Base-by-base conservation (phyloP, 192 early-diverging fungal species). In the Coemansia sp. region DNA sequence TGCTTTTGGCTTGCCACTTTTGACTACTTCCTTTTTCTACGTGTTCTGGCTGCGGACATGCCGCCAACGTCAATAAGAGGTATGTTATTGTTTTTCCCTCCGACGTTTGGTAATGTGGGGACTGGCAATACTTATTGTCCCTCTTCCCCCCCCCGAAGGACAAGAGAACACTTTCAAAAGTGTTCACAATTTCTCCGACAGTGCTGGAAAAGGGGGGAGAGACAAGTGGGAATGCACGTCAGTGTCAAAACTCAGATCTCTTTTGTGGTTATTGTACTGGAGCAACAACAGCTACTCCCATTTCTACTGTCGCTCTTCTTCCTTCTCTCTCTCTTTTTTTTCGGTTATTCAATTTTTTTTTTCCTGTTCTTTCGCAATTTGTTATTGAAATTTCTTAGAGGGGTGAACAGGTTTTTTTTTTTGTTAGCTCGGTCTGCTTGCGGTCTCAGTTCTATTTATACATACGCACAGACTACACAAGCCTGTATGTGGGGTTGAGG, bases 371-470 rank as follows among this genome's bases (percentile, higher is more conserved):
- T 45, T n/a, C 12, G 3, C 39, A 39, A 45, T 48, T 58, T 32
- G 55, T 32, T 58, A 15, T 58, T 58, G 55, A 32, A 45, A 44
- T 45, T 64, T 29, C 44, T 17, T n/a, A 62, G 31, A 17, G 42
- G 29, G 55, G 31, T 8, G 14, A 32, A 29, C 29, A 17, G 31
- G 55, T n/a, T 55, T 27, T 29, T 41, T 41, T 15, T 44, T 44
- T 44, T 50, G 46, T n/a, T n/a, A 55, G 21, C 14, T 55, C 51
- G 21, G 27, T 14, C n/a, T 29, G 4, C 12, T 31, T 58, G 29
- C 29, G 15, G 29, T 31, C 29, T 17, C 15, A 4, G 55, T 58
- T 58, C 55, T 58, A 58, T 58, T 58, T 58, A 32, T 58, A 58
- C n/a, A 19, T 23, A 34, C 55, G 55, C 55, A 58, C 55, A 34